Conservation (phyloP, 345 rosid genomes). For the Eutrema heterophyllum region DNA sequence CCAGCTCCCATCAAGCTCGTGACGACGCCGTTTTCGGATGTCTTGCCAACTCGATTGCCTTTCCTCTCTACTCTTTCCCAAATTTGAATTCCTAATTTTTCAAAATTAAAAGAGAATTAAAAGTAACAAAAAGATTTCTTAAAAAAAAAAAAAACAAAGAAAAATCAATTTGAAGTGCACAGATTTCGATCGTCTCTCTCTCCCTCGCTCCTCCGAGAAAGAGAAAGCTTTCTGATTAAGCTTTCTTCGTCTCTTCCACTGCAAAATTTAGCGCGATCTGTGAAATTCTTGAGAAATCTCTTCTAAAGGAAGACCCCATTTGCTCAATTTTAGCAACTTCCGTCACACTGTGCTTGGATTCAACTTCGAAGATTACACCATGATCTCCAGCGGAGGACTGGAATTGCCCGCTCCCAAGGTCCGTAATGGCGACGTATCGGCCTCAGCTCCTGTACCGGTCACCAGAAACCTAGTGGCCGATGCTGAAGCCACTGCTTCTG, state of each 20-base stretch:
- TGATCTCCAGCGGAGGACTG: conserved; percentile 35
- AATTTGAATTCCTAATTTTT: conserved; percentile 27
- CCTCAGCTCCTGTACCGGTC: conserved; percentile 45
- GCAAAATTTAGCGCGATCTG: conserved; percentile 12
- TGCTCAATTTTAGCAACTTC: conserved; percentile 23
- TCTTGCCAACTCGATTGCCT: conserved; percentile 6
- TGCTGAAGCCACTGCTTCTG: conserved; percentile 40
- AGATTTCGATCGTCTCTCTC: conserved; percentile 32
- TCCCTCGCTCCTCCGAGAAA: neutral
- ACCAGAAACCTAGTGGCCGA: conserved; percentile 36
- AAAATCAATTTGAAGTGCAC: conserved; percentile 23
- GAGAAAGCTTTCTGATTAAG: conserved; percentile 25
- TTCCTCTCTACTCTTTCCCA: conserved; percentile 13
- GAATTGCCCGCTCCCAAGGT: conserved; percentile 59
- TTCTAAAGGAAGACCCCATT: neutral
- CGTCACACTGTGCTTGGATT: neutral
- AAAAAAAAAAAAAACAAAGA: neutral
- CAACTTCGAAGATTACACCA: neutral
- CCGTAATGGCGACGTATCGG: conserved; percentile 54
- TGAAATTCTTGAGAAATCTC: neutral
- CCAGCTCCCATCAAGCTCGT: neutral
- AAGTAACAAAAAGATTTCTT: neutral
- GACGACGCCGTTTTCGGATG: conserved; percentile 3
- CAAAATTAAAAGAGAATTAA: neutral
- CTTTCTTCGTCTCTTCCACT: conserved; percentile 21